Percentiles rank a stretch among this genome's conserved stretches.
These are phyloP conservation scores for Lentinula novae-zelandiae DNA, from an alignment of 1,284 basidiomycete genomes.

Conservation along the genomic window DNA sequence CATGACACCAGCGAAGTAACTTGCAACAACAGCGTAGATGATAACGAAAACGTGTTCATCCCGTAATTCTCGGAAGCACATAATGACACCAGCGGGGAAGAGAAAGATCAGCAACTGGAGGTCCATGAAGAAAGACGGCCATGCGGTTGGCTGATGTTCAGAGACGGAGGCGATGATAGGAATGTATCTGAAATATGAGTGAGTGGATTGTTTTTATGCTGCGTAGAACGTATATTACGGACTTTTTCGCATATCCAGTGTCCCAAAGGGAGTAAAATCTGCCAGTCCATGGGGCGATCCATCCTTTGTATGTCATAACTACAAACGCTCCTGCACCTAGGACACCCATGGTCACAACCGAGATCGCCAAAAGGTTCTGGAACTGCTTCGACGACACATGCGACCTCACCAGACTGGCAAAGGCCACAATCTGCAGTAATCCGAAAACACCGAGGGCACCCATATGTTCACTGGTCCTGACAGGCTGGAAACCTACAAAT, in stretches of 20 bases:
- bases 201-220: constrained; percentile 9
- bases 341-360: constrained; percentile 70
- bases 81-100: constrained; percentile 94
- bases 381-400: constrained; percentile 95
- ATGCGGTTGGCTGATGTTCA: constrained; percentile 99
- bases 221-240: constrained; percentile 31
- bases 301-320: constrained; percentile 87
- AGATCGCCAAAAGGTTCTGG: constrained; percentile 72
- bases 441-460: constrained; percentile 97
- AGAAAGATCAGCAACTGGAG: constrained; percentile 96
- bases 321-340: constrained; percentile 73
- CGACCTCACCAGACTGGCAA: constrained; percentile 85
- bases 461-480: constrained; percentile 98
- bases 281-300: constrained; percentile 99
- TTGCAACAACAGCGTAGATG: constrained; percentile 94
- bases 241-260: constrained; percentile 96
- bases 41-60: constrained; percentile 99
- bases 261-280: constrained; percentile 99
- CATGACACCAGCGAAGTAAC: constrained; percentile 99
- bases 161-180: constrained; percentile 99
- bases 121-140: constrained; percentile 99
- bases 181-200: constrained; percentile 62
- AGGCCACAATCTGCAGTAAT: constrained; percentile 93
- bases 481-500: constrained; percentile 99
- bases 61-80: constrained; percentile 91